A percentile compares a stretch with the other conserved stretches of the same genome.
phyloP scores from a whole-genome alignment of 495 filamentous ascomycete species.

The Rhizodiscina lignyota region DNA sequence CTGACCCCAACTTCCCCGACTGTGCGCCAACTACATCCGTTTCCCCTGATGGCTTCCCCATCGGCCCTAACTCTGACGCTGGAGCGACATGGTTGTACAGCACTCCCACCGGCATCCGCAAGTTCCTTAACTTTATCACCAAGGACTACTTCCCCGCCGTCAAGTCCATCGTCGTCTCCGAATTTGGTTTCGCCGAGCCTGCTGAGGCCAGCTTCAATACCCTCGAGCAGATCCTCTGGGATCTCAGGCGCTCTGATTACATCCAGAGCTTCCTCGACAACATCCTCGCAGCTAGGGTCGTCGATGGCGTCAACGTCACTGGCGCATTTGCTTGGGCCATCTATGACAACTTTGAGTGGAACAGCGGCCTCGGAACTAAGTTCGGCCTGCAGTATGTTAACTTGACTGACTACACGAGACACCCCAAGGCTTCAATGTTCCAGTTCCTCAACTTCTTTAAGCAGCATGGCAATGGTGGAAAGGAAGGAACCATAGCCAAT shows the following conservation, averaged over 20 bases:
- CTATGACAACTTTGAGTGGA: slow-evolving; percentile 27
- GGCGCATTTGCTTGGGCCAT: slow-evolving; percentile 28
- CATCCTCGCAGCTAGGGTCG: slow-evolving; percentile 17
- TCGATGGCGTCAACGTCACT: slow-evolving; percentile 26
- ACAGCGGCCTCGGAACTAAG: slow-evolving; percentile 15
- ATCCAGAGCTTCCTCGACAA: slow-evolving; percentile 25
- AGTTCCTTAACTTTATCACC: slow-evolving; percentile 25
- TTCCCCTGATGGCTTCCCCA: slow-evolving; percentile 16
- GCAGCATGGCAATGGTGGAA: too few relatives aligned
- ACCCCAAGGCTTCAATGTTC: slow-evolving; percentile 27
- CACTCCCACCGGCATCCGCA: slow-evolving; percentile 24
- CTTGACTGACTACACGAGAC: slow-evolving; percentile 21
- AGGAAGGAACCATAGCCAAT: too few relatives aligned
- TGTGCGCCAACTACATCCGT: slow-evolving; percentile 15
- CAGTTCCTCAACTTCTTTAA: slow-evolving; percentile 29
- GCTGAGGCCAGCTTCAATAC: slow-evolving; percentile 19
- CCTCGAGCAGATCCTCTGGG: slow-evolving; percentile 20
- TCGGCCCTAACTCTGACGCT: slow-evolving; percentile 25
- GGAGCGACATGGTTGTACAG: slow-evolving; percentile 25
- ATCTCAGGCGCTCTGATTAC: slow-evolving; percentile 21
- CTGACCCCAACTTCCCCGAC: slow-evolving; percentile 22
- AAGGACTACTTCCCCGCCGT: slow-evolving; percentile 27
- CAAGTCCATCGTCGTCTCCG: slow-evolving; percentile 26
- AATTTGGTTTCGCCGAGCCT: slow-evolving; percentile 31
- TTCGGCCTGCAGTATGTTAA: slow-evolving; percentile 29